Evolutionary conservation across 2,329 filamentous ascomycete genomes (phyloP).

Genomic region (Diplodia sapinea): DNA sequence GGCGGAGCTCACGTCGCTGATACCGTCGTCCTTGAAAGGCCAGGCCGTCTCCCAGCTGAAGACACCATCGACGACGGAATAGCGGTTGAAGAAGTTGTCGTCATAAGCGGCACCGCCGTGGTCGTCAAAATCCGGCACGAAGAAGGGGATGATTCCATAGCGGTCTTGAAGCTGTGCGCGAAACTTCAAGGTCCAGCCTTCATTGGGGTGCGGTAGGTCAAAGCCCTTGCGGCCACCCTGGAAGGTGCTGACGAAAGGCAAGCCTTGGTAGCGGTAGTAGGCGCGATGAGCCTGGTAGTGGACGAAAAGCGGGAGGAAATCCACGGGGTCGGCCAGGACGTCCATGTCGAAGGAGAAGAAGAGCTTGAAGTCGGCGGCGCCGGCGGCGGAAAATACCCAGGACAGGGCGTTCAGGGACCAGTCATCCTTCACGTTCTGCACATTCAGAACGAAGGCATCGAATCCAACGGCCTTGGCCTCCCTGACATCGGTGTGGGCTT

Average conservation of each 20-base stretch:
- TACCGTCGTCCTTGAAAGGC: constrained; percentile 37
- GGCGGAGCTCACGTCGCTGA: constrained; percentile 35
- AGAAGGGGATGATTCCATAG: constrained; percentile 39
- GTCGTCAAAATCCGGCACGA: constrained; percentile 44
- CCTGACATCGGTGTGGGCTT: constrained; percentile 36
- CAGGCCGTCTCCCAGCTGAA: constrained; percentile 49
- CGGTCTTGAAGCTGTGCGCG: constrained; percentile 36
- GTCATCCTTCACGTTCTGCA: constrained; percentile 35
- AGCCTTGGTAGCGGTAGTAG: constrained; percentile 41
- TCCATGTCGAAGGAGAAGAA: constrained; percentile 49
- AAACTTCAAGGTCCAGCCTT: constrained; percentile 25
- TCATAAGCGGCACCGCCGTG: constrained; percentile 32
- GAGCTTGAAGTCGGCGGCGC: constrained; percentile 41
- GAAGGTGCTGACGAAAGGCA: constrained; percentile 45
- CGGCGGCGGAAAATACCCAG: constrained; percentile 43
- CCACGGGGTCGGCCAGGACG: constrained; percentile 35
- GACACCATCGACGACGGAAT: constrained; percentile 42
- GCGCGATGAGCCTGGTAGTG: constrained; percentile 36
- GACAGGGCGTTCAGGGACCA: constrained; percentile 42
- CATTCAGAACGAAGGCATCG: constrained; percentile 30
- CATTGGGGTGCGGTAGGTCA: constrained; percentile 26
- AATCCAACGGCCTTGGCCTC: constrained; percentile 39
- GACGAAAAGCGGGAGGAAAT: constrained; percentile 40
- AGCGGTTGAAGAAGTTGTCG: constrained; percentile 36
- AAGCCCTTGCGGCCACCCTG: constrained; percentile 38